Conservation (phyloP, 129 eudicot genomes). For the Pittosporum tobira region DNA sequence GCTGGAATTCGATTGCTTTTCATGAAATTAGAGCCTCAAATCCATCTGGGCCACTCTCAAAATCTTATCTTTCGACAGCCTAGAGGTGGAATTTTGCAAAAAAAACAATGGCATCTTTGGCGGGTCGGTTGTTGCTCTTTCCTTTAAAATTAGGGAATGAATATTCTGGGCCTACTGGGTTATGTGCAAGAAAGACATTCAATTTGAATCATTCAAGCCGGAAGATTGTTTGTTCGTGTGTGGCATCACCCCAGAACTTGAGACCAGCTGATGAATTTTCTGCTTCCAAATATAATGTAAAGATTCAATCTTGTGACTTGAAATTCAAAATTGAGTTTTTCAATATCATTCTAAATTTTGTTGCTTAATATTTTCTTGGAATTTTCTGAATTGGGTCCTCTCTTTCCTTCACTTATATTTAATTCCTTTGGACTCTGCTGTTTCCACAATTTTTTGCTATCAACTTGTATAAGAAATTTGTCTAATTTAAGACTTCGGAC, state of each 20-base stretch:
- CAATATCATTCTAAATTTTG: neutral
- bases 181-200: constrained; percentile 17
- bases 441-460: neutral
- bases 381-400: neutral
- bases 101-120: constrained; percentile 33
- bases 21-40: constrained; percentile 18
- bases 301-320: constrained; percentile 4
- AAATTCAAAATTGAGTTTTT: neutral
- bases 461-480: too few species aligned
- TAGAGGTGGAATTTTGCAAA: constrained; percentile 8
- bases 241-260: constrained; percentile 37
- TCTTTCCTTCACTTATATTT: neutral
- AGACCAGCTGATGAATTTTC: constrained; percentile 42
- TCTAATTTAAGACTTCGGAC: too few species aligned
- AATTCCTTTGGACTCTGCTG: neutral
- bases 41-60: constrained; percentile 21
- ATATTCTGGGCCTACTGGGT: constrained; percentile 18
- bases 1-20: constrained; percentile 8
- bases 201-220: constrained; percentile 10
- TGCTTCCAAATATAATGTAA: constrained; percentile 38
- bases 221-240: constrained; percentile 37
- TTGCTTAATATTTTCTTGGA: neutral
- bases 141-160: constrained; percentile 21
- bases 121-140: constrained; percentile 29
- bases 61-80: constrained; percentile 9